Conservation (phyloP, 768 basidiomycete species). For the Leccinum longicurvipes region DNA sequence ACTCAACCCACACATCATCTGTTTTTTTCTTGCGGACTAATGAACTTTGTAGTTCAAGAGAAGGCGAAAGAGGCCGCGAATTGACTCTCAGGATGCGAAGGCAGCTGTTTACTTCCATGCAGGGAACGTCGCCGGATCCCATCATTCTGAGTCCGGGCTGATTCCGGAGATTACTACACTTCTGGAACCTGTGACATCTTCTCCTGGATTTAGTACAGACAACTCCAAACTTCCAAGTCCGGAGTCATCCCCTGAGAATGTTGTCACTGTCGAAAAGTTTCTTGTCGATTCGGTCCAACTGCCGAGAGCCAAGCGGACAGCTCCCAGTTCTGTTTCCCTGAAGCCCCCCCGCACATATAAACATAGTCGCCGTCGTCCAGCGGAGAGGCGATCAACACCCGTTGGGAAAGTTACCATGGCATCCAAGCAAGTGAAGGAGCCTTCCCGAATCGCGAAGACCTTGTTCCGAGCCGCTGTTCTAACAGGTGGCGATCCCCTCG, state of each 20-base stretch:
- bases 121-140: neutral
- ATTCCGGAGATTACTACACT: slow-evolving; percentile 21
- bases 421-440: neutral
- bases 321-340: neutral
- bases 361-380: neutral
- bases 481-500: slow-evolving; percentile 23
- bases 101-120: neutral
- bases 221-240: neutral
- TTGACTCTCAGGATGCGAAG: slow-evolving; percentile 1
- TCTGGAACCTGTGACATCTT: slow-evolving; percentile 3
- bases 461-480: slow-evolving; percentile 28
- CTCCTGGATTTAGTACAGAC: neutral
- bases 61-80: slow-evolving; percentile 22
- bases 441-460: slow-evolving; percentile 9
- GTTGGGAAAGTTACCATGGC: neutral
- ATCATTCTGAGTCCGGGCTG: neutral
- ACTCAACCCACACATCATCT: neutral
- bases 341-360: slow-evolving; percentile 20
- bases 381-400: neutral
- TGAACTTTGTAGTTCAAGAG: slow-evolving; percentile 20
- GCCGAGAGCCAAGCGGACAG: neutral
- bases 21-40: neutral
- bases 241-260: neutral
- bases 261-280: slow-evolving; percentile 28
- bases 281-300: slow-evolving; percentile 13